Conservation (phyloP, 164 flowering plant genomes). For the Santalum album region DNA sequence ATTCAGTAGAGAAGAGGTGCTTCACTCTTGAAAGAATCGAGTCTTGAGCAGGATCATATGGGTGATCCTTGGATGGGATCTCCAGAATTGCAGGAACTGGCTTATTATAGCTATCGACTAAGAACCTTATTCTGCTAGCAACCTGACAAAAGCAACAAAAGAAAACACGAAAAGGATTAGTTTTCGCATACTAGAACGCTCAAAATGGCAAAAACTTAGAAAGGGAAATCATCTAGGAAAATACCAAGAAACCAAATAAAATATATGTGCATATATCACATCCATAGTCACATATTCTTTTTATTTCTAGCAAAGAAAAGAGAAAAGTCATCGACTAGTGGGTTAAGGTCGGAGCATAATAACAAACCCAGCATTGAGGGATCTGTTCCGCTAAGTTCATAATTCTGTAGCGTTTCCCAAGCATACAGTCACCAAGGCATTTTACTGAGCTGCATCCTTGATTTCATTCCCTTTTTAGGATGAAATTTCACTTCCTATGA, state of each 20-base stretch:
- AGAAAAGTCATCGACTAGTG: no score
- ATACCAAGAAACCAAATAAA: neutral
- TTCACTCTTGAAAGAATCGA: slow-evolving; percentile 93
- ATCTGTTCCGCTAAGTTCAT: no score
- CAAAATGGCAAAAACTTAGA: neutral
- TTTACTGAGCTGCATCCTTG: no score
- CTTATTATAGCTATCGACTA: slow-evolving; percentile 92
- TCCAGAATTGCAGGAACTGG: slow-evolving; percentile 95
- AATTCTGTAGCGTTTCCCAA: no score
- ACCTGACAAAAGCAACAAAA: slow-evolving; percentile 36
- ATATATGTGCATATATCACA: no score
- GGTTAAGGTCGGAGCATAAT: no score
- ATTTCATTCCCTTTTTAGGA: no score
- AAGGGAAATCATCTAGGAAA: neutral
- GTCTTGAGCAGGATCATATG: slow-evolving; percentile 91
- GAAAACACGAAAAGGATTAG: neutral
- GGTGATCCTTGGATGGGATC: slow-evolving; percentile 98
- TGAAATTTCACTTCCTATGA: no score
- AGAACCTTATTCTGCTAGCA: slow-evolving; percentile 91
- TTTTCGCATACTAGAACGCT: neutral
- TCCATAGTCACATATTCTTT: no score
- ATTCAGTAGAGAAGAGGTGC: slow-evolving; percentile 78
- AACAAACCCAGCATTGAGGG: no score
- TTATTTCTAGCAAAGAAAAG: no score
- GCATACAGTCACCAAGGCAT: no score